phyloP scores from a whole-genome alignment of 2,329 filamentous ascomycete species.

The Epichloe sibirici region DNA sequence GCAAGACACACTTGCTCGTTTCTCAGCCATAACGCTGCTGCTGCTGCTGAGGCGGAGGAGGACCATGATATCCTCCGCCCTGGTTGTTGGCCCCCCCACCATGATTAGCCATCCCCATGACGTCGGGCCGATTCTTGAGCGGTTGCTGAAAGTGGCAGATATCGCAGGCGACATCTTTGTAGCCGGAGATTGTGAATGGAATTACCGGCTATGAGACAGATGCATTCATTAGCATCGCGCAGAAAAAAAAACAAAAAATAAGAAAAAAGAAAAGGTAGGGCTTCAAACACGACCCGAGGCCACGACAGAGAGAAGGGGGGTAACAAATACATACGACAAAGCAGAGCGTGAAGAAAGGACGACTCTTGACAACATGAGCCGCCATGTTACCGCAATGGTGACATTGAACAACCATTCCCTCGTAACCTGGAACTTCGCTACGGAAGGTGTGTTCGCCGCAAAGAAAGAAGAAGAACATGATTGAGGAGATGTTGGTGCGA shows the following conservation, averaged over 20 bases:
- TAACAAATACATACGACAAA: slow-evolving; percentile 43
- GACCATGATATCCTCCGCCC: slow-evolving; percentile 19
- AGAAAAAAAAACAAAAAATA: not conserved
- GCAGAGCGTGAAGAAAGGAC: slow-evolving; percentile 71
- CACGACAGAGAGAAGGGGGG: not conserved
- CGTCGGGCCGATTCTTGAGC: slow-evolving; percentile 43
- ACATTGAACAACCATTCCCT: slow-evolving; percentile 49
- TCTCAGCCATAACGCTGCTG: slow-evolving; percentile 1
- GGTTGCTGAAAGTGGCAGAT: slow-evolving; percentile 68
- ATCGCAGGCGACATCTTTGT: slow-evolving; percentile 58
- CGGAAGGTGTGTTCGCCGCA: slow-evolving; percentile 51
- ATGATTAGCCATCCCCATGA: slow-evolving; percentile 35
- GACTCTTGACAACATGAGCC: slow-evolving; percentile 47
- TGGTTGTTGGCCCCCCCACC: slow-evolving; percentile 17
- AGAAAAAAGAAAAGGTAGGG: not conserved
- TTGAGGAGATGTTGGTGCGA: too few species aligned
- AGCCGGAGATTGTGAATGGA: slow-evolving; percentile 55
- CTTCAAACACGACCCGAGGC: too few species aligned
- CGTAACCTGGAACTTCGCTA: slow-evolving; percentile 47
- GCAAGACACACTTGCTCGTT: not conserved
- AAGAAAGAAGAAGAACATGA: slow-evolving; percentile 51
- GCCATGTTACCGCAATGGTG: slow-evolving; percentile 56
- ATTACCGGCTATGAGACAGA: slow-evolving; percentile 45
- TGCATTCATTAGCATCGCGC: not conserved
- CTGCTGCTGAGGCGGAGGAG: slow-evolving; percentile 14